phyloP scores from a whole-genome alignment of 2,329 filamentous ascomycete species.

The Ascosphaera acerosa region DNA sequence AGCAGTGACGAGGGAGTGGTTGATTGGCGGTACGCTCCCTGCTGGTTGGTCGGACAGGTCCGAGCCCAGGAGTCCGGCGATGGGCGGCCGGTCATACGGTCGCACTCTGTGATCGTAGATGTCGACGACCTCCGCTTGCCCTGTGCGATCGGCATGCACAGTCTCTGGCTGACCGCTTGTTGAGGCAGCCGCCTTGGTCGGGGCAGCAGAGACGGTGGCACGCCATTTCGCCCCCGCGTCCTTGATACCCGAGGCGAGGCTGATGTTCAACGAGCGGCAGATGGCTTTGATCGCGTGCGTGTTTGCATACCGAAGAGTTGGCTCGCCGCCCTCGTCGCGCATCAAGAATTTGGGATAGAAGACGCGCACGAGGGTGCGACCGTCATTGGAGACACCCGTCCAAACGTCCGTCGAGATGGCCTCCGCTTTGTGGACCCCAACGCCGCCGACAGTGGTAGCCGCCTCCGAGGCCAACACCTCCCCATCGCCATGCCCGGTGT shows the following conservation, averaged over 20 bases:
- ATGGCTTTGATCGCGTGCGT: slow-evolving; percentile 37
- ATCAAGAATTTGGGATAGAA: slow-evolving; percentile 32
- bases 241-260: slow-evolving; percentile 46
- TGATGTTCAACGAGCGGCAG: slow-evolving; percentile 26
- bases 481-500: slow-evolving; percentile 3
- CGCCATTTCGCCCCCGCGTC: slow-evolving; percentile 30
- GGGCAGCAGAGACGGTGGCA: slow-evolving; percentile 14
- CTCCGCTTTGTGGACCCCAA: slow-evolving; percentile 7
- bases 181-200: too few relatives aligned
- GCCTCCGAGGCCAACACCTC: slow-evolving; percentile 9
- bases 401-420: slow-evolving; percentile 16
- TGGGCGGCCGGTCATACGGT: slow-evolving; percentile 15
- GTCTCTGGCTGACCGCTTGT: slow-evolving; percentile 8
- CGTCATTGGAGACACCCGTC: slow-evolving; percentile 27
- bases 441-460: slow-evolving; percentile 2
- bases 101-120: slow-evolving; percentile 18
- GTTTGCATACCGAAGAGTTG: slow-evolving; percentile 23
- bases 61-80: slow-evolving; percentile 12
- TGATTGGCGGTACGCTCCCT: slow-evolving; percentile 6
- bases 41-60: slow-evolving; percentile 1
- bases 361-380: slow-evolving; percentile 40
- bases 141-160: slow-evolving; percentile 5
- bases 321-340: slow-evolving; percentile 10
- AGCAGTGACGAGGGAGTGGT: slow-evolving; percentile 13
- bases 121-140: slow-evolving; percentile 14